These are phyloP conservation scores for Chaetomium fimeti DNA, from an alignment of 495 filamentous ascomycete genomes.

Conservation along the genomic window DNA sequence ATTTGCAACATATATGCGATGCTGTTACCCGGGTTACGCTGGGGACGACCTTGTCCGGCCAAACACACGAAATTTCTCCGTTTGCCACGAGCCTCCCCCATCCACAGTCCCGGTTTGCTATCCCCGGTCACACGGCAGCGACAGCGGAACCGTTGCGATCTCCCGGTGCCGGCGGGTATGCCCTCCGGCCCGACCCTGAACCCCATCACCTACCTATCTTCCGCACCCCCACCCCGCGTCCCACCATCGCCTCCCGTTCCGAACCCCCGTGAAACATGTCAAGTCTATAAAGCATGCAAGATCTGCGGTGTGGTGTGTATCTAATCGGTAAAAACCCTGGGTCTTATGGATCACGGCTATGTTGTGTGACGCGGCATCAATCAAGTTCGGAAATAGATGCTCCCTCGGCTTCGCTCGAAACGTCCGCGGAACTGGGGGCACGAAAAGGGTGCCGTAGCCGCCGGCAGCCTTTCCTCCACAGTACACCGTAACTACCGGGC, in stretches of 20 bases:
- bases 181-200: not conserved
- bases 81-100: not conserved
- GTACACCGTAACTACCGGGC: too few relatives aligned
- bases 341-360: not conserved
- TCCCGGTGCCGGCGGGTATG: not conserved
- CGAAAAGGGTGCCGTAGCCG: too few relatives aligned
- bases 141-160: not conserved
- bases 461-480: too few relatives aligned
- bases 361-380: too few relatives aligned
- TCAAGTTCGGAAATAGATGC: too few relatives aligned
- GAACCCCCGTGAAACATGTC: not conserved
- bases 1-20: not conserved
- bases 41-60: too few relatives aligned
- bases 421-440: too few relatives aligned
- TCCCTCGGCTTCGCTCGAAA: too few relatives aligned
- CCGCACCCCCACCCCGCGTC: not conserved
- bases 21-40: too few relatives aligned
- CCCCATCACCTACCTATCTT: not conserved
- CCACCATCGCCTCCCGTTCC: not conserved
- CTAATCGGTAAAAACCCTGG: not conserved
- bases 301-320: not conserved
- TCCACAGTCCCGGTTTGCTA: not conserved
- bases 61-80: too few relatives aligned
- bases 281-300: not conserved
- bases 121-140: not conserved